phyloP scores from a whole-genome alignment of 1,284 basidiomycete genomes.

The Ganoderma leucocontextum region DNA sequence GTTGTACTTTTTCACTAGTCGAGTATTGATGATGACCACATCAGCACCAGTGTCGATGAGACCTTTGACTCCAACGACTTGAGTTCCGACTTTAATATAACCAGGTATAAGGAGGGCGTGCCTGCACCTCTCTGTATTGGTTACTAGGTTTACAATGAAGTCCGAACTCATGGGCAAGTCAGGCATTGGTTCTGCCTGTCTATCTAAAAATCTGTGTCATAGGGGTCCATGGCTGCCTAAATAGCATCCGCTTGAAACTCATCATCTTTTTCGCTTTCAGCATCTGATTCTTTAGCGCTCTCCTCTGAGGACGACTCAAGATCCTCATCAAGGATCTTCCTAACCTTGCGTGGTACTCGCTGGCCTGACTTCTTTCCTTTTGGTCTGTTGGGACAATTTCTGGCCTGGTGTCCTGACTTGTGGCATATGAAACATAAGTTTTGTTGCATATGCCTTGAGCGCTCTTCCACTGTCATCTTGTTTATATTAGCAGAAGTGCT shows the following conservation, averaged over 20 bases:
- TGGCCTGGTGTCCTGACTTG: background rate
- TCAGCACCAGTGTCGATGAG: background rate
- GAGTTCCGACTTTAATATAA: slow-evolving; percentile 3
- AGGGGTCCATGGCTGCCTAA: background rate
- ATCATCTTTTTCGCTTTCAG: background rate
- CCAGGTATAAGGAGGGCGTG: background rate
- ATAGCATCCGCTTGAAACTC: background rate
- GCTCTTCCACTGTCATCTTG: background rate
- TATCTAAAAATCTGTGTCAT: background rate
- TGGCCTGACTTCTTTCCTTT: too few relatives aligned
- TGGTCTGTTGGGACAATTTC: background rate
- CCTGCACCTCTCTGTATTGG: background rate
- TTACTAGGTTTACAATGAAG: background rate
- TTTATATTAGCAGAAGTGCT: background rate
- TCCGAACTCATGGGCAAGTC: background rate
- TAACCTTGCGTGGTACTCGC: too few relatives aligned
- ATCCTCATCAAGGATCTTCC: too few relatives aligned
- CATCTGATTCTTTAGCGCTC: background rate
- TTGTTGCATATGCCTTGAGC: background rate
- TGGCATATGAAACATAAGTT: background rate
- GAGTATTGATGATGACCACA: background rate
- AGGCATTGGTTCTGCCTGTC: background rate
- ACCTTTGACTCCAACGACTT: background rate
- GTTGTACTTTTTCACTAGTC: background rate
- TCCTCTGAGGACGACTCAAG: background rate